Evolutionary conservation across 192 early-diverging fungal species (phyloP), one percentile per base, ranked within the genome.

Genomic region (Allomyces macrogynus): DNA sequence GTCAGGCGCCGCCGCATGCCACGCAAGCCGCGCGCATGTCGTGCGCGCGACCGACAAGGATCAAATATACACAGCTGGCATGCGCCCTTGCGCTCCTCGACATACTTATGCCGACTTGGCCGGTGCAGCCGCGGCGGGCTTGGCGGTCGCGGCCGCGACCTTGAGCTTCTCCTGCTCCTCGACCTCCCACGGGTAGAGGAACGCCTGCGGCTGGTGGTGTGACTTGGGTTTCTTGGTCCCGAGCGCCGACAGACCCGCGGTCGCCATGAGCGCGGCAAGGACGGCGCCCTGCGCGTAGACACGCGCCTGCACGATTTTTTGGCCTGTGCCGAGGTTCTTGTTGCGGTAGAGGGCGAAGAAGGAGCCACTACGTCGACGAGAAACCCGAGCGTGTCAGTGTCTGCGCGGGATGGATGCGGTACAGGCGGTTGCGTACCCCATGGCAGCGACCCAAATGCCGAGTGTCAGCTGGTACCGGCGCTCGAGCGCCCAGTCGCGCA

Each of bases 231-330:
- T n/a, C 49, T 57, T 57, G 49, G 1, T n/a, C 4, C 16, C 49
- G 20, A 57, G 49, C 12, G 49, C 20, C 49, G 12, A 1, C 26
- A 87, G 65, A 24, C 71, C 76, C 1, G 84, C 85, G 0, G 81
- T 81, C 1, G 76, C 81, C 70, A 85, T 70, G 22, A 87, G 71
- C 0, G 80, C 81, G n/a, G 77, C 70, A 64, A 87, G 73, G 32
- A 83, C 85, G 61, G 81, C 77, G 14, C 75, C 73, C 74, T 87
- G 85, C 8, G 85, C 80, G 69, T 84, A 85, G 82, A 87, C 83
- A 67, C 85, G 79, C 0, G 85, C 85, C 67, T 87, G 84, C 2
- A 85, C 84, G 1, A 81, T 42, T 65, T 85, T 85, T 67, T 87
- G 84, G n/a, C 80, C 73, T 3, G 69, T 69, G 1, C 75, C 71